Evolutionary conservation across 1,139 yeast species (phyloP).

Genomic region (Geotrichum restrictum): DNA sequence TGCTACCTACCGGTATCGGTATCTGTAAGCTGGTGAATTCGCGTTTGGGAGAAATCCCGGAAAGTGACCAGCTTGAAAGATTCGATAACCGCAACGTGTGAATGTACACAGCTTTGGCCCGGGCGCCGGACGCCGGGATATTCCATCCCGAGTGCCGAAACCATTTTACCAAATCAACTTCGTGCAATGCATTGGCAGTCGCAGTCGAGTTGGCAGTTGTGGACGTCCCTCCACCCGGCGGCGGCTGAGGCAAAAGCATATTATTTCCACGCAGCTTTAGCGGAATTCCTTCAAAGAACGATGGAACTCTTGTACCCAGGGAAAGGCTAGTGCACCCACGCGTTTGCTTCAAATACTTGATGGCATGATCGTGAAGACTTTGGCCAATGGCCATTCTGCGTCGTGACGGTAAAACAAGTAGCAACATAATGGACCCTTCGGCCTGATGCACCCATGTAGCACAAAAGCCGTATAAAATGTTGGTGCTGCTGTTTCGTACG

Average conservation of each 20-base stretch:
- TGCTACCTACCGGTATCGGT: no score
- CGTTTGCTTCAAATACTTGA: slow-evolving; percentile 49
- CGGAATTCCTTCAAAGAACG: slow-evolving; percentile 45
- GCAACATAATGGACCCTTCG: slow-evolving; percentile 48
- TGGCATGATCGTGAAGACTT: slow-evolving; percentile 54
- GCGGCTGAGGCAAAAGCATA: no score
- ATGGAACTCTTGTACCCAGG: slow-evolving; percentile 54
- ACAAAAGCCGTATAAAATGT: slow-evolving; percentile 55
- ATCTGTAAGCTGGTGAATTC: no score
- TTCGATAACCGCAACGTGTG: neutral
- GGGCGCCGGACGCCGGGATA: slow-evolving; percentile 19
- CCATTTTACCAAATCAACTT: slow-evolving; percentile 28
- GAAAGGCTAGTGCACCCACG: slow-evolving; percentile 44
- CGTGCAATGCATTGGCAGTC: neutral
- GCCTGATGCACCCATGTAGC: slow-evolving; percentile 52
- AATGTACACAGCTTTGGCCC: neutral
- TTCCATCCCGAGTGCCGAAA: slow-evolving; percentile 35
- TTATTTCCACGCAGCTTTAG: no score
- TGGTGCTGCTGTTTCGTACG: slow-evolving; percentile 56
- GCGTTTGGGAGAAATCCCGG: no score
- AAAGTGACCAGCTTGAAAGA: neutral
- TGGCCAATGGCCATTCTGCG: slow-evolving; percentile 58
- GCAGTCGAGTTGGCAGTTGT: neutral
- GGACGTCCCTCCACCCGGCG: neutral
- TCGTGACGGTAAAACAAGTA: slow-evolving; percentile 55